Percentiles rank a stretch among this genome's conserved stretches.
Evolutionary conservation across 2,329 filamentous ascomycete genomes (phyloP).

Genomic region (Tympanopsis confertula): DNA sequence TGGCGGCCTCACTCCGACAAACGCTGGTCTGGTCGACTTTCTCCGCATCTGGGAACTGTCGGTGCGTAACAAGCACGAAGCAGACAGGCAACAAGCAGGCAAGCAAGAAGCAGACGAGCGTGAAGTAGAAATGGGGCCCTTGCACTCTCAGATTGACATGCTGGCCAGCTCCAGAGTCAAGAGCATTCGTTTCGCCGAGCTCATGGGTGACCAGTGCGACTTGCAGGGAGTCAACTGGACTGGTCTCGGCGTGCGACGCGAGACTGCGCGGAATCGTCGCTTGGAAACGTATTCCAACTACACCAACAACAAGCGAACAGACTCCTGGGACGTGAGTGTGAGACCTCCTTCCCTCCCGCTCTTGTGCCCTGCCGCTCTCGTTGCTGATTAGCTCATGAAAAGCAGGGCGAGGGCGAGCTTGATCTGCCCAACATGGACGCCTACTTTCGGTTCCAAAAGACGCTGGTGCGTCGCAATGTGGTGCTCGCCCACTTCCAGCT

Average conservation of each 20-base stretch:
- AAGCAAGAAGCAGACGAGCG: too few species aligned
- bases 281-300: slow-evolving; percentile 43
- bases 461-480: slow-evolving; percentile 40
- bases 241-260: slow-evolving; percentile 35
- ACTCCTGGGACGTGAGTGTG: slow-evolving; percentile 33
- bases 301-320: slow-evolving; percentile 35
- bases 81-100: too few species aligned
- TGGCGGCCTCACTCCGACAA: too few species aligned
- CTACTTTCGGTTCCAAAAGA: slow-evolving; percentile 46
- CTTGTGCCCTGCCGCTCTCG: neutral
- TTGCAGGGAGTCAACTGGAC: slow-evolving; percentile 49
- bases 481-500: slow-evolving; percentile 55
- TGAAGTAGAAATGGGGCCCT: too few species aligned
- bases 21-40: neutral
- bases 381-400: neutral
- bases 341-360: neutral
- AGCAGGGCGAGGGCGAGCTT: neutral
- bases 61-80: too few species aligned
- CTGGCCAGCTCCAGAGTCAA: neutral
- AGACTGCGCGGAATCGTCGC: slow-evolving; percentile 33
- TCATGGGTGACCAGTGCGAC: slow-evolving; percentile 43
- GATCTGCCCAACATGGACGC: slow-evolving; percentile 11
- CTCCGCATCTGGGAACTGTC: neutral
- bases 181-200: slow-evolving; percentile 25
- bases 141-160: neutral